These are phyloP conservation scores for Prunus padus DNA, from an alignment of 306 rosid species.

Conservation along the genomic window DNA sequence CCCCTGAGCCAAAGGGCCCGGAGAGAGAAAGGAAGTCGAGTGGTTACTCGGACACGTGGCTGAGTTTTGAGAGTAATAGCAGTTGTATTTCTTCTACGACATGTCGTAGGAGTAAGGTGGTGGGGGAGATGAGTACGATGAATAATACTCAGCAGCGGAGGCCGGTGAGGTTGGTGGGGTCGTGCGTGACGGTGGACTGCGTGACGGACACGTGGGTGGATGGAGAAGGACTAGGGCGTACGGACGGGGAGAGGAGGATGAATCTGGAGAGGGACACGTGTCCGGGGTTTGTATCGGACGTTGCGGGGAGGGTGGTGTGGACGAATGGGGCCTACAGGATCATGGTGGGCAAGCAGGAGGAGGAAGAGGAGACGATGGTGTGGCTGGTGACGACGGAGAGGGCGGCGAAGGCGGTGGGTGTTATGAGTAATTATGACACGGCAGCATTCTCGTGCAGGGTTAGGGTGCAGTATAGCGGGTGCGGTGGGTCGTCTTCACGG, in stretches of 20 bases:
- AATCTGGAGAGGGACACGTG: conserved; percentile 73
- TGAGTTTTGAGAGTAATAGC: conserved; percentile 37
- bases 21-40: conserved; percentile 12
- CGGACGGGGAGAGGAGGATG: conserved; percentile 62
- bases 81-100: background rate
- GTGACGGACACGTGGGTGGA: conserved; percentile 66
- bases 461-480: conserved; percentile 48
- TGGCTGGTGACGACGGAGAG: conserved; percentile 49
- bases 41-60: conserved; percentile 30
- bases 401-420: conserved; percentile 14
- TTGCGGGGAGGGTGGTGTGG: conserved; percentile 78
- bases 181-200: conserved; percentile 72
- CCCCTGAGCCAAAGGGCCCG: conserved; percentile 55
- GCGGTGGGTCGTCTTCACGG: conserved; percentile 19
- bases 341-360: conserved; percentile 41
- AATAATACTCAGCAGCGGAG: background rate
- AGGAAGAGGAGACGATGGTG: conserved; percentile 22
- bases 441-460: conserved; percentile 76
- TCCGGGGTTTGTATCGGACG: conserved; percentile 85
- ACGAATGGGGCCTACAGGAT: conserved; percentile 55
- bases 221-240: conserved; percentile 48
- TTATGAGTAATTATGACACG: background rate
- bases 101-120: background rate
- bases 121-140: background rate
- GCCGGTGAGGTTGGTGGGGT: conserved; percentile 25